These are phyloP conservation scores for Tripidium arundinaceum DNA, from an alignment of 202 grass and related monocot species.

Conservation along the genomic window DNA sequence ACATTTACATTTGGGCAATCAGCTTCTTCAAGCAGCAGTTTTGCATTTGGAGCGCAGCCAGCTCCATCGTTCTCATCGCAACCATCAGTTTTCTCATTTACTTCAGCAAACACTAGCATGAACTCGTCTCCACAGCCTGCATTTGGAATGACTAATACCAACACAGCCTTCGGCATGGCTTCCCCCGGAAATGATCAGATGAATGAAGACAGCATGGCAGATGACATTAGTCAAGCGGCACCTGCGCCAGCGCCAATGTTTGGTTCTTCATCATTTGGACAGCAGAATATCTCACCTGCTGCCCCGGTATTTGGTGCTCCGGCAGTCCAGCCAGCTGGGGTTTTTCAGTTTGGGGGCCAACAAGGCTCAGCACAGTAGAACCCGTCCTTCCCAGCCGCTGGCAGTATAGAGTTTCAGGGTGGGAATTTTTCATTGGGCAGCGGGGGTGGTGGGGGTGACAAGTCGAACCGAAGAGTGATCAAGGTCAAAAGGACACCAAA, in stretches of 20 bases:
- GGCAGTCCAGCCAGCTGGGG: conserved; percentile 28
- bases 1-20: conserved; percentile 57
- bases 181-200: conserved; percentile 79
- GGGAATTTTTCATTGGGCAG: conserved; percentile 69
- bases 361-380: conserved; percentile 44
- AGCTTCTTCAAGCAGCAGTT: conserved; percentile 43
- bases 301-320: conserved; percentile 50
- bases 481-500: conserved; percentile 45
- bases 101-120: conserved; percentile 34
- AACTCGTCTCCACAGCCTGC: conserved; percentile 44
- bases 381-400: conserved; percentile 42
- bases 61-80: conserved; percentile 43
- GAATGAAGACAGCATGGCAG: conserved; percentile 88
- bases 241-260: conserved; percentile 35
- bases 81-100: conserved; percentile 49
- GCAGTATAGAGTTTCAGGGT: conserved; percentile 60
- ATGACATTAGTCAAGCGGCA: conserved; percentile 52
- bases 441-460: conserved; percentile 47
- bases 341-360: conserved; percentile 68
- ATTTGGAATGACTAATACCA: conserved; percentile 56
- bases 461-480: conserved; percentile 57
- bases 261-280: conserved; percentile 46
- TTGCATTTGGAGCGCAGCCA: conserved; percentile 66
- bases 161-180: conserved; percentile 37
- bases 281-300: conserved; percentile 38